Evolutionary conservation across 768 basidiomycete genomes (phyloP).

Genomic region (Arthromyces matolae): DNA sequence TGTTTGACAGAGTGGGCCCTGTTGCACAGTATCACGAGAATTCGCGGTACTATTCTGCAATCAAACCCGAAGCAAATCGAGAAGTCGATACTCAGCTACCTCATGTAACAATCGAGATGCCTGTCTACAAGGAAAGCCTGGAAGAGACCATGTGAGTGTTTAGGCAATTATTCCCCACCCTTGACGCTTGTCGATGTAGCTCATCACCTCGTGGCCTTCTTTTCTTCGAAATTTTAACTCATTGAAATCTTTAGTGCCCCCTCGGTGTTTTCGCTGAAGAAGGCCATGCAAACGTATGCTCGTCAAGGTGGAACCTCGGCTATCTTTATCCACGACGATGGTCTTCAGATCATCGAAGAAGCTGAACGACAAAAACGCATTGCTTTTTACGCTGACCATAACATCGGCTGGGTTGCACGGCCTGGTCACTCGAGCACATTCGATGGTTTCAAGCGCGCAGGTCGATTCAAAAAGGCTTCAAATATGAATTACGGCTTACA

Average conservation of each 20-base stretch:
- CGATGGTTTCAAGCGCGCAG: slow-evolving; percentile 76
- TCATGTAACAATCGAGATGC: slow-evolving; percentile 78
- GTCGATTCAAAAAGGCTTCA: slow-evolving; percentile 87
- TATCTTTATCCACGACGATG: slow-evolving; percentile 84
- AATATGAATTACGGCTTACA: slow-evolving; percentile 82
- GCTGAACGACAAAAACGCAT: slow-evolving; percentile 65
- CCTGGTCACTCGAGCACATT: slow-evolving; percentile 60
- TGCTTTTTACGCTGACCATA: slow-evolving; percentile 70
- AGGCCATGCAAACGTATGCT: slow-evolving; percentile 89
- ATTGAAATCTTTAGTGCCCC: slow-evolving; percentile 46
- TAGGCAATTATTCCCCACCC: neutral
- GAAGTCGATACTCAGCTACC: slow-evolving; percentile 63
- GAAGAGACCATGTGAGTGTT: slow-evolving; percentile 75
- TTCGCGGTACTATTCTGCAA: slow-evolving; percentile 77
- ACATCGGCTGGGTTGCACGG: slow-evolving; percentile 82
- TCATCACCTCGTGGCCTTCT: neutral
- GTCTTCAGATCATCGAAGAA: slow-evolving; percentile 62
- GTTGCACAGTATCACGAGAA: slow-evolving; percentile 85
- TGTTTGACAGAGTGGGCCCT: slow-evolving; percentile 60
- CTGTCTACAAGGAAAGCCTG: slow-evolving; percentile 85
- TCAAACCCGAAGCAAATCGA: slow-evolving; percentile 55
- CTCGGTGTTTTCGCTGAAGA: slow-evolving; percentile 74
- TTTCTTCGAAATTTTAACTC: slow-evolving; percentile 13
- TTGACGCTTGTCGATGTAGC: neutral
- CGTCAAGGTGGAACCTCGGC: slow-evolving; percentile 82